Evolutionary conservation across 179 eudicot genomes (phyloP), one percentile per base, ranked within the genome.

Genomic region (Sideroxylon spinosum): DNA sequence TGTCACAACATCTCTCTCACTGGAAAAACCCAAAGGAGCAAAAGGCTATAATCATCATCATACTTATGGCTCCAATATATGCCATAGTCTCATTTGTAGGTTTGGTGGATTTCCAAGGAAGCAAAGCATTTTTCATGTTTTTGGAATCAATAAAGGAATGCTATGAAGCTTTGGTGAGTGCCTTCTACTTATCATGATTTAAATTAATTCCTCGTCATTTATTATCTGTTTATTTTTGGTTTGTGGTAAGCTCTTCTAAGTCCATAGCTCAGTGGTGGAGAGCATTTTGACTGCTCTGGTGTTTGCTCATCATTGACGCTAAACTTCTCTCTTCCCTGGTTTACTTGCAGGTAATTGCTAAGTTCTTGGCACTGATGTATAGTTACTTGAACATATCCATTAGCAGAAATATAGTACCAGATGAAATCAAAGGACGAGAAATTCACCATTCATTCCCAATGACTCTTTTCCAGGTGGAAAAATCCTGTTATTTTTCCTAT

Each of bases 21-120:
- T 94, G 98, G 98, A 93, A 93, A 78, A 87, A 87, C 74, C 97
- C 98, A 4, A 90, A 89, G 87, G 94, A 93, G 86, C 98, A 94
- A 79, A 93, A 88, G 84, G 94, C 97, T 55, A 94, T 94, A 67
- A 70, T 93, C 63, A 81, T 94, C 73, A 94, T 94, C 78, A 89
- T 94, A 72, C 88, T 92, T 67, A 89, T 93, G 94, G 92, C 98
- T 68, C 97, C 98, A 49, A 77, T 94, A 23, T 93, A 91, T 80
- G 96, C 98, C 68, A 68, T 86, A 71, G 86, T 79, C 71, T 91
- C 98, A 29, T 93, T 89, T 84, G 86, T 87, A 48, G 97, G 98
- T 85, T 82, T 94, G 76, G 71, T 90, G 70, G 92, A 92, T 79
- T 68, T 86, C 65, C 81, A 55, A 12, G 94, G 93, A 28, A 90